Base-by-base conservation (phyloP, 78 protist genomes). In the Corallochytrium limacisporum region DNA sequence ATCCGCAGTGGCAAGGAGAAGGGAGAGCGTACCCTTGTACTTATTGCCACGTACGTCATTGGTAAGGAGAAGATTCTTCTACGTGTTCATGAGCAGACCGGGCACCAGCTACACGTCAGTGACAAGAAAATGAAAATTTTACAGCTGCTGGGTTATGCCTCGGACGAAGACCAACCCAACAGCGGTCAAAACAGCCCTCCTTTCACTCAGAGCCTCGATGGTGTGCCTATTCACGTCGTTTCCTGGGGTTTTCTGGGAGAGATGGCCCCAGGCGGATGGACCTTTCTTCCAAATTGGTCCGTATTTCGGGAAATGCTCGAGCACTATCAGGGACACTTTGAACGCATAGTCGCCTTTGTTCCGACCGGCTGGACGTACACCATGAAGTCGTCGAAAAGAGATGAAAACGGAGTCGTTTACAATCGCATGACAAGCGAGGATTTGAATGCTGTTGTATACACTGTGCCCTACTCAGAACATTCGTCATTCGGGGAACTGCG, bases 401-500 rank as follows among this genome's bases (percentile, higher is more conserved):
- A 4, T 5, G 38, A 22, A 4, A 28, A 15, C 10, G 72, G 39
- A 29, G 59, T 37, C 18, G 1, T 22, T 46, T n/a, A 54, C 42
- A 2, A n/a, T n/a, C n/a, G 15, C 42, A 6, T 7, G 18, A 29
- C 32, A 10, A 4, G 5, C 20, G 9, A 35, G 37, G 47, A 13
- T 10, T 1, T 22, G 35, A 56, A 56, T 32, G 6, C 38, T 18
- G 8, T 4, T 15, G 63, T 56, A 16, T 67, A 39, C 51, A 13
- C 54, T 22, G 55, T 74, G 7, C 62, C 80, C 3, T 74, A 74
- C 54, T 36, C 55, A 20, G 80, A 74, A 63, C 80, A 74, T 69
- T 33, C 53, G 4, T 20, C 29, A 7, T 65, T 38, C 29, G 37
- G 0, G 10, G 80, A 74, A 63, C 69, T 74, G 40, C 32, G 49